Percentiles rank a stretch among this genome's conserved stretches.
These are phyloP conservation scores for Boletus pseudo-olivaceus DNA, from an alignment of 768 basidiomycete genomes.

Conservation along the genomic window DNA sequence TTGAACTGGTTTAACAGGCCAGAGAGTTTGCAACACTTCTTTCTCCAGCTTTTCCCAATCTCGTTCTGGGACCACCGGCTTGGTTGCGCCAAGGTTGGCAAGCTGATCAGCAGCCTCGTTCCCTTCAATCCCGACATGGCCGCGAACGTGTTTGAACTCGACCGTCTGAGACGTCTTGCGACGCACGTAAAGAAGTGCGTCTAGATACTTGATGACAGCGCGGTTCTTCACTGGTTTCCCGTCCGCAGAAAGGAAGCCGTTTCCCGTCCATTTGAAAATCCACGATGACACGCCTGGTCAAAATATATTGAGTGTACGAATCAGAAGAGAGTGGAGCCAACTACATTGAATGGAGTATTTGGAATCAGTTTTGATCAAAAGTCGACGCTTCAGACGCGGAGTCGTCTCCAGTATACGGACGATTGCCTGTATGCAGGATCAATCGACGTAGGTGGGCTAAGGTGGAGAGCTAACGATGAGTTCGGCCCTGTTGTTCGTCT, in stretches of 20 bases:
- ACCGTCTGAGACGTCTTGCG: constrained; percentile 51
- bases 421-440: constrained; percentile 66
- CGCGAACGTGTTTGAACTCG: constrained; percentile 68
- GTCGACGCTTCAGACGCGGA: constrained; percentile 47
- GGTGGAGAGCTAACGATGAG: constrained; percentile 58
- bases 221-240: constrained; percentile 70
- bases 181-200: constrained; percentile 57
- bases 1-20: not conserved
- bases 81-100: constrained; percentile 55
- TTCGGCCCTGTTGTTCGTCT: constrained; percentile 89
- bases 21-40: constrained; percentile 9
- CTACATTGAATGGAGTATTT: constrained; percentile 78
- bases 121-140: constrained; percentile 72
- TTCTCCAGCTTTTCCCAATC: constrained; percentile 49
- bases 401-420: constrained; percentile 75
- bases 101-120: constrained; percentile 85
- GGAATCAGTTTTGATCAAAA: constrained; percentile 85
- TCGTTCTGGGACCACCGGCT: constrained; percentile 43
- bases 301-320: constrained; percentile 5
- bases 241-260: constrained; percentile 43
- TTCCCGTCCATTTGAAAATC: constrained; percentile 64
- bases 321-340: not conserved
- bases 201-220: constrained; percentile 66
- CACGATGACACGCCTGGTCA: constrained; percentile 61
- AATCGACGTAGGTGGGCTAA: not conserved